These are phyloP conservation scores for Dictyostelium firmibasis DNA, from an alignment of 78 protist species.

Conservation along the genomic window DNA sequence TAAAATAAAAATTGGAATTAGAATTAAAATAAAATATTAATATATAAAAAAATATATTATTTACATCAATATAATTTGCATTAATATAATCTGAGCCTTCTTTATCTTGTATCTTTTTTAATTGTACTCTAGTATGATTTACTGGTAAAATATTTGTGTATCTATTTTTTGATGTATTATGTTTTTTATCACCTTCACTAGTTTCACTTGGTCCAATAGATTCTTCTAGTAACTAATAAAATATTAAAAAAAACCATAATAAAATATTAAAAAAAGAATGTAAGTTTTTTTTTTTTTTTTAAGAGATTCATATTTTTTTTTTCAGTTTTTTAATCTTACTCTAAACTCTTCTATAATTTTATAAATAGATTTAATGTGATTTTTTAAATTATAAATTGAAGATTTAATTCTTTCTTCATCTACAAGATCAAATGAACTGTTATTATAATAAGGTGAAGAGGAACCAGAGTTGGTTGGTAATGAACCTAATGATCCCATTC, in stretches of 20 bases:
- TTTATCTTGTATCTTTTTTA: conserved; percentile 17
- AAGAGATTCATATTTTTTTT: not conserved
- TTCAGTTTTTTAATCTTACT: not conserved
- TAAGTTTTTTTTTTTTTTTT: not conserved
- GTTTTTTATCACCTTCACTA: conserved; percentile 49
- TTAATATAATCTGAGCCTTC: conserved; percentile 88
- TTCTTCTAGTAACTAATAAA: not conserved
- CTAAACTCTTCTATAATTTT: conserved; percentile 21
- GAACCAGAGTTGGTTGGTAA: conserved; percentile 30
- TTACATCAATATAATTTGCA: conserved; percentile 85
- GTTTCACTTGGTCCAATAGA: conserved; percentile 13
- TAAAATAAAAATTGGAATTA: not conserved
- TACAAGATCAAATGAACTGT: not conserved
- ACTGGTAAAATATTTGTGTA: conserved; percentile 84
- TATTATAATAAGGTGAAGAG: not conserved
- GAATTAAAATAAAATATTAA: not conserved
- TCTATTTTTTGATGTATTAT: conserved; percentile 82
- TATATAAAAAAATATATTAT: not conserved
- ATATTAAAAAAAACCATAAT: not conserved
- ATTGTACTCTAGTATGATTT: conserved; percentile 62
- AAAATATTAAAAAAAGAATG: not conserved
- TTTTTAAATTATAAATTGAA: conserved; percentile 22
- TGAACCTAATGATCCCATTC: conserved; percentile 45
- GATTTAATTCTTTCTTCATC: conserved; percentile 23
- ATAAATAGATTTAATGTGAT: not conserved